These are phyloP conservation scores for Parietichytrium sp. DNA, from an alignment of 108 stramenopile species.

Conservation along the genomic window DNA sequence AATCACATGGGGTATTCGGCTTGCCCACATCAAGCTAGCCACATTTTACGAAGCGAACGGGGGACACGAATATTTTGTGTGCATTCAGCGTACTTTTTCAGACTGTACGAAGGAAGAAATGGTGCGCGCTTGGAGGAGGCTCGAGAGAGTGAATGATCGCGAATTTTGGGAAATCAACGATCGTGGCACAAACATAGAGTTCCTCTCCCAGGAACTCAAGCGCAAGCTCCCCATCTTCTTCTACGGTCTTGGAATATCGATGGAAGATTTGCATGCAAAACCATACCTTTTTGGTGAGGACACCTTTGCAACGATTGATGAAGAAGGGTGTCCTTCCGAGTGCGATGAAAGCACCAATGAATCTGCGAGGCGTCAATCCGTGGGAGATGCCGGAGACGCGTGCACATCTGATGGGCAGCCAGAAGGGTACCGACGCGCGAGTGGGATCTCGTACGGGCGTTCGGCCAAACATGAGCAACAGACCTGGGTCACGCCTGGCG, in stretches of 20 bases:
- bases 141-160: neutral
- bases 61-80: neutral
- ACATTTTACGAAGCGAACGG: neutral
- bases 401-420: too few species aligned
- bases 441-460: too few species aligned
- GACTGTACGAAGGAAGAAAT: neutral
- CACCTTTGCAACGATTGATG: too few species aligned
- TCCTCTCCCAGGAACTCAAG: neutral
- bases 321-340: too few species aligned
- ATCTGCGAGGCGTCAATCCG: too few species aligned
- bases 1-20: slow-evolving; percentile 22
- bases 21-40: slow-evolving; percentile 25
- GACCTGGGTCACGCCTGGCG: too few species aligned
- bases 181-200: neutral
- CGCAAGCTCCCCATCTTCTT: neutral
- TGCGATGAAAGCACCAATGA: too few species aligned
- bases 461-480: too few species aligned
- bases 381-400: neutral
- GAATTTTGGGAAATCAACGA: slow-evolving; percentile 27
- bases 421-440: too few species aligned
- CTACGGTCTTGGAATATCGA: neutral
- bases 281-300: too few species aligned
- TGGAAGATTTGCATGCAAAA: neutral
- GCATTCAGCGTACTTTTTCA: slow-evolving; percentile 13
- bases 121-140: neutral